Evolutionary conservation across 108 stramenopile species (phyloP).

Genomic region (Nitzschia sp.): DNA sequence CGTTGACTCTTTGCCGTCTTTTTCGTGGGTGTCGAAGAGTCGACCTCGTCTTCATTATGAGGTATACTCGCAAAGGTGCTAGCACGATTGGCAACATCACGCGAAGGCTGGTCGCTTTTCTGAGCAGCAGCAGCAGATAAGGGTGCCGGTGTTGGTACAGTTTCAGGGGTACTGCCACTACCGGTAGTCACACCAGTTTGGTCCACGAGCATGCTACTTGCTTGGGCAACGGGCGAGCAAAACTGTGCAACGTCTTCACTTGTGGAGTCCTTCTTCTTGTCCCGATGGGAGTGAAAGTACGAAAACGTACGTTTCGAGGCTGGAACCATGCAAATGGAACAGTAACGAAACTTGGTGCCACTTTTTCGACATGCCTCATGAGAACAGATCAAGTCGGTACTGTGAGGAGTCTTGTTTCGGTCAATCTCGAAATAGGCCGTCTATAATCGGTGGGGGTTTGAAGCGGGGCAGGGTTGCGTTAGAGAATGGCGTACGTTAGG

Average conservation of each 20-base stretch:
- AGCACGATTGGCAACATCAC: neutral
- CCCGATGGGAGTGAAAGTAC: neutral
- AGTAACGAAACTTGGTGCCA: neutral
- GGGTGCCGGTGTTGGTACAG: neutral
- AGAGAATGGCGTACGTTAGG: no score
- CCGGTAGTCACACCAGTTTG: neutral
- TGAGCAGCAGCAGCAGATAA: neutral
- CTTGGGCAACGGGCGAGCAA: neutral
- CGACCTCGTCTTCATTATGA: no score
- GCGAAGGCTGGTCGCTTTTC: neutral
- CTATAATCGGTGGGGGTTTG: no score
- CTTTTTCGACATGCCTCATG: neutral
- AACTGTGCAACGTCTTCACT: neutral
- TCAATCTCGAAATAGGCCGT: neutral
- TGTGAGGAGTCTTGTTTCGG: neutral
- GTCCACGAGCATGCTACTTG: neutral
- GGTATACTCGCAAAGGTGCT: neutral
- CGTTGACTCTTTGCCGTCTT: neutral
- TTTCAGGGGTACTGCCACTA: neutral
- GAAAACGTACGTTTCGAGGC: neutral
- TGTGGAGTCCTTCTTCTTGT: neutral
- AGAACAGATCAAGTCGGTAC: neutral
- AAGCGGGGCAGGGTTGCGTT: no score
- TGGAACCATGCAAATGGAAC: neutral
- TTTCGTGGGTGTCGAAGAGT: neutral